phyloP scores from a whole-genome alignment of 2,329 filamentous ascomycete species.

The Neofusicoccum umdonicola region DNA sequence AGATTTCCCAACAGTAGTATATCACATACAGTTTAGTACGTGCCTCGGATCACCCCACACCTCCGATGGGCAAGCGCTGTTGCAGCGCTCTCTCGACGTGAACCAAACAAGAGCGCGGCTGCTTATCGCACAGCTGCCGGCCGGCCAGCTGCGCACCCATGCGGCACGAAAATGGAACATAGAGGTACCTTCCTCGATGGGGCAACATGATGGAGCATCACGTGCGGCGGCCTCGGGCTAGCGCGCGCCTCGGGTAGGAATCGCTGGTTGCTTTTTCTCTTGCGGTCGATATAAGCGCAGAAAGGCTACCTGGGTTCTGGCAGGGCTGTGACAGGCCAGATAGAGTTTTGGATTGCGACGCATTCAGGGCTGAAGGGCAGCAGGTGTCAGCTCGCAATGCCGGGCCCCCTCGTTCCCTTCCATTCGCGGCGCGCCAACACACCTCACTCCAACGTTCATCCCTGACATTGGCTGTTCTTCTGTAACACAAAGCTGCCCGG shows the following conservation, averaged over 20 bases:
- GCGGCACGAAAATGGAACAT: not conserved
- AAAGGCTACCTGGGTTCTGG: not conserved
- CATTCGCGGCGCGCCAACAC: constrained; percentile 14
- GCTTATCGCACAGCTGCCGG: not conserved
- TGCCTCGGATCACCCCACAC: not conserved
- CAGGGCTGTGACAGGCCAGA: not conserved
- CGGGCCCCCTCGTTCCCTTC: not conserved
- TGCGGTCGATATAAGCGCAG: not conserved
- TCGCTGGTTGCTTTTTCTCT: not conserved
- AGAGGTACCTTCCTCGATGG: not conserved
- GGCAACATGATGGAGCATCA: not conserved
- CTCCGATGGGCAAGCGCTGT: not conserved
- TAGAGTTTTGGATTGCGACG: not conserved
- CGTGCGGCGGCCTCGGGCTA: not conserved
- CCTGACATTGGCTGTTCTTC: constrained; percentile 14
- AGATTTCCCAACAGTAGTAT: not conserved
- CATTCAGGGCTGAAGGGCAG: not conserved
- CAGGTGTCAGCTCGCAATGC: constrained; percentile 1
- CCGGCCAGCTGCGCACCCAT: not conserved
- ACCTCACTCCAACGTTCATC: constrained; percentile 9
- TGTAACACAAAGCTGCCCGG: constrained; percentile 3
- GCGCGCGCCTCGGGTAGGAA: not conserved
- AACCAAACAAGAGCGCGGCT: not conserved
- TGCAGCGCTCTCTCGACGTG: not conserved
- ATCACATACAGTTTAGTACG: not conserved